These are phyloP conservation scores for Cyphellophora europaea DNA, from an alignment of 2,329 filamentous ascomycete genomes.

Conservation along the genomic window DNA sequence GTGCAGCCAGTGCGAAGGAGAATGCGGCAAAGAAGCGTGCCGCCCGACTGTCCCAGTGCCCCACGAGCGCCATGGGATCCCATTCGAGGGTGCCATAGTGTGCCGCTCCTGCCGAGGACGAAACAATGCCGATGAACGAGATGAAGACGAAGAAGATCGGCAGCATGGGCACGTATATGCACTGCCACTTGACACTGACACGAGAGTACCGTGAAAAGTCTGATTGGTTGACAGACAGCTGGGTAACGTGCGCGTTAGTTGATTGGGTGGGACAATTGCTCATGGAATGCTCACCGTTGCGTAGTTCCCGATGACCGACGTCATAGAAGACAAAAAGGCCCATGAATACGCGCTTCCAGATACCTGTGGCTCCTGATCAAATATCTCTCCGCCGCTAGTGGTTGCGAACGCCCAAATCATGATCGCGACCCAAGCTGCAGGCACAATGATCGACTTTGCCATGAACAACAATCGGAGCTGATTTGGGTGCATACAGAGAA, in stretches of 20 bases:
- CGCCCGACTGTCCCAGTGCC: slow-evolving; percentile 27
- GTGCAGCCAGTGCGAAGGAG: slow-evolving; percentile 43
- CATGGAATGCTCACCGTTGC: slow-evolving; percentile 32
- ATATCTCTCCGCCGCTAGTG: slow-evolving; percentile 42
- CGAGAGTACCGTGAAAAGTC: slow-evolving; percentile 41
- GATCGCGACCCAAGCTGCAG: slow-evolving; percentile 52
- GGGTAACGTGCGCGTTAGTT: background rate
- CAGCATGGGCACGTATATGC: slow-evolving; percentile 33
- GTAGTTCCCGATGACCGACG: slow-evolving; percentile 34
- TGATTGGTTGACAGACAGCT: slow-evolving; percentile 40
- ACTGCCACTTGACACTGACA: slow-evolving; percentile 33
- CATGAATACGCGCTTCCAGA: slow-evolving; percentile 43
- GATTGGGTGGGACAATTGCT: too few species aligned
- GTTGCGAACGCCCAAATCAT: slow-evolving; percentile 53
- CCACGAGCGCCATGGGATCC: slow-evolving; percentile 32
- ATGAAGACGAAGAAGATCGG: slow-evolving; percentile 40
- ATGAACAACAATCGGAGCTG: slow-evolving; percentile 29
- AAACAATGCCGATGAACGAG: slow-evolving; percentile 46
- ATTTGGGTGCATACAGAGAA: slow-evolving; percentile 33
- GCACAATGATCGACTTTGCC: slow-evolving; percentile 36
- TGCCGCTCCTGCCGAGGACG: slow-evolving; percentile 37
- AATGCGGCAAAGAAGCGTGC: slow-evolving; percentile 45
- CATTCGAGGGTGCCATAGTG: slow-evolving; percentile 27
- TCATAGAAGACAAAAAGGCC: slow-evolving; percentile 16
- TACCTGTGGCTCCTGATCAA: slow-evolving; percentile 35